Percentiles rank a stretch among this genome's conserved stretches.
phyloP scores from a whole-genome alignment of 2,329 filamentous ascomycete genomes.

The Neoarthrinium moseri region DNA sequence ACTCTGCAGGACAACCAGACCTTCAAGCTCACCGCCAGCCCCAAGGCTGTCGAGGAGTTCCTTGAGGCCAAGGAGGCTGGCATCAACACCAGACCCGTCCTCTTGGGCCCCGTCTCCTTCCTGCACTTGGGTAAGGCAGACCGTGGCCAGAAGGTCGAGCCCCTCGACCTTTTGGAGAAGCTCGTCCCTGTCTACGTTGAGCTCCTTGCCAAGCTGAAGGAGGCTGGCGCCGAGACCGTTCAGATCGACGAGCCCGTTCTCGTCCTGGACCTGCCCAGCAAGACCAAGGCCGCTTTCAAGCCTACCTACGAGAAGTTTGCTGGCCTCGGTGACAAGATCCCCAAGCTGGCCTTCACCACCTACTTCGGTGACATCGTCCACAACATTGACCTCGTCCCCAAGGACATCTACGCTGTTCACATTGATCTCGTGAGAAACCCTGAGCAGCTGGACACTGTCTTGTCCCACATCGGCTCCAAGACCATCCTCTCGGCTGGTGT shows the following conservation, averaged over 20 bases:
- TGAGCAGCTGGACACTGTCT: constrained; percentile 88
- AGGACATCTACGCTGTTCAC: constrained; percentile 82
- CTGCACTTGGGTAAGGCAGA: constrained; percentile 97
- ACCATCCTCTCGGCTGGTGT: constrained; percentile 94
- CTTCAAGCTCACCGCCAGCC: constrained; percentile 83
- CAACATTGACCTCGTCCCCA: constrained; percentile 84
- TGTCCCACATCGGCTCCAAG: constrained; percentile 79
- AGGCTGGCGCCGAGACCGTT: constrained; percentile 90
- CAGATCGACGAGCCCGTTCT: constrained; percentile 98
- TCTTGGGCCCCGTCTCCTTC: constrained; percentile 96
- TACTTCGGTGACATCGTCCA: constrained; percentile 99
- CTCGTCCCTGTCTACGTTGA: constrained; percentile 93
- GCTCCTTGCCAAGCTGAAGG: constrained; percentile 90
- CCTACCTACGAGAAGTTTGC: constrained; percentile 90
- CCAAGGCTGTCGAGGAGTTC: constrained; percentile 95
- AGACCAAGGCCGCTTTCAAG: constrained; percentile 97
- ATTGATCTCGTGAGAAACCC: constrained; percentile 97
- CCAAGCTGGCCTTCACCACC: constrained; percentile 87
- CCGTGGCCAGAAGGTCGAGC: constrained; percentile 87
- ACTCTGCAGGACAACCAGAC: constrained; percentile 95
- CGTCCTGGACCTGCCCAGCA: constrained; percentile 86
- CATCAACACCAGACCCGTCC: constrained; percentile 86
- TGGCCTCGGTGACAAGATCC: constrained; percentile 74
- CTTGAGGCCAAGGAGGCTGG: constrained; percentile 97
- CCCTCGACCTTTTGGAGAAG: constrained; percentile 90